These are phyloP conservation scores for Colletotrichum costaricense DNA, from an alignment of 2,329 filamentous ascomycete species.

Conservation along the genomic window DNA sequence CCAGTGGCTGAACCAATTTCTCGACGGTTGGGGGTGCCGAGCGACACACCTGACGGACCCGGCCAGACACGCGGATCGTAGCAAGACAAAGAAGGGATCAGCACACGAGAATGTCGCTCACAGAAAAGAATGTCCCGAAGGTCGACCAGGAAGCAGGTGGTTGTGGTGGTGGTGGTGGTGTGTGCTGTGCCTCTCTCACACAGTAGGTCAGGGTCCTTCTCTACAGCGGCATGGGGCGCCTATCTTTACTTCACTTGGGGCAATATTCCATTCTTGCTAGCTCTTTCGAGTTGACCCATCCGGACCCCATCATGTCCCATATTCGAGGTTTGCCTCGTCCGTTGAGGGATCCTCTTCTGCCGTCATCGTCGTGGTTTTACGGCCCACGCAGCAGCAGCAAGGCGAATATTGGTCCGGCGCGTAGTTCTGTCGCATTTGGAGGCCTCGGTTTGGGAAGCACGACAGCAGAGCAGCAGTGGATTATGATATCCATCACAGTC, in stretches of 20 bases:
- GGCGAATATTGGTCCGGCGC: neutral
- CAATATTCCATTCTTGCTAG: neutral
- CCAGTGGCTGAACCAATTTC: neutral
- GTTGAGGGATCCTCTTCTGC: slow-evolving; percentile 10
- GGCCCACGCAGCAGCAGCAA: neutral
- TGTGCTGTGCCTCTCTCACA: neutral
- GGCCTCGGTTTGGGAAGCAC: neutral
- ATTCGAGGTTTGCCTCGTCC: slow-evolving; percentile 3
- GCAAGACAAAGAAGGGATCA: slow-evolving; percentile 28
- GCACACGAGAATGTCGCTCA: slow-evolving; percentile 1
- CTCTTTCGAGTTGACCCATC: neutral
- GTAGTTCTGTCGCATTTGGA: neutral
- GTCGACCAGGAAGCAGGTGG: neutral
- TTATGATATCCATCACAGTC: neutral
- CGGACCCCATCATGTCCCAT: neutral
- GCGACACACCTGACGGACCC: slow-evolving; percentile 3
- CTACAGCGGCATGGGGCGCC: slow-evolving; percentile 10
- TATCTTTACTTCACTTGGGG: slow-evolving; percentile 1
- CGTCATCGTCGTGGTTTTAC: slow-evolving; percentile 18
- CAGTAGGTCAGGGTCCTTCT: neutral
- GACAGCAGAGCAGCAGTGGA: neutral
- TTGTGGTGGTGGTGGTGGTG: neutral
- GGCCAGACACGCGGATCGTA: slow-evolving; percentile 17
- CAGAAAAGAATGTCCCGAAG: slow-evolving; percentile 13
- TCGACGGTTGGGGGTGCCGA: slow-evolving; percentile 13